These are phyloP conservation scores for Euphorbia schlechtendalii DNA, from an alignment of 441 rosid species.

Conservation along the genomic window DNA sequence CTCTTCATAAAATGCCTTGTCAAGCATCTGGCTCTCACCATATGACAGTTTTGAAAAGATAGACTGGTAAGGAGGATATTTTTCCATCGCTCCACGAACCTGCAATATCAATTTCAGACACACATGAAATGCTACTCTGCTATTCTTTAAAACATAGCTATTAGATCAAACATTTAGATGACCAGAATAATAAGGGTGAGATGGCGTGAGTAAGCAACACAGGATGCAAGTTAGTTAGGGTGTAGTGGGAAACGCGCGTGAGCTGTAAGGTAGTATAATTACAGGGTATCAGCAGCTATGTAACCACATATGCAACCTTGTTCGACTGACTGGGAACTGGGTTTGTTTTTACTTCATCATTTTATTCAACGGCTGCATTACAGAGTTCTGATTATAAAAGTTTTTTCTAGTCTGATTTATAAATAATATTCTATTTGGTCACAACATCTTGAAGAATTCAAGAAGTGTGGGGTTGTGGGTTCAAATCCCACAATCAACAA, in stretches of 20 bases:
- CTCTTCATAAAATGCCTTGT: slow-evolving; percentile 95
- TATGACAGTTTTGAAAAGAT: slow-evolving; percentile 76
- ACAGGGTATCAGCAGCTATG: too few species aligned
- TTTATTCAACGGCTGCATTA: not conserved
- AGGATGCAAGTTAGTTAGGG: not conserved
- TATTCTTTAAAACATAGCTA: too few species aligned
- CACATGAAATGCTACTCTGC: not conserved
- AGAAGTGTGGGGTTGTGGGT: too few species aligned
- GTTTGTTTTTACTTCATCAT: not conserved
- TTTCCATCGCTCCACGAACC: slow-evolving; percentile 93
- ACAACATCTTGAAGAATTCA: too few species aligned
- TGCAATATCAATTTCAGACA: slow-evolving; percentile 21
- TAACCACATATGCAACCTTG: not conserved
- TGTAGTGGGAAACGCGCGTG: not conserved
- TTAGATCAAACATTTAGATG: too few species aligned
- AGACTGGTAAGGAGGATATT: slow-evolving; percentile 87
- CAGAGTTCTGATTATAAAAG: too few species aligned
- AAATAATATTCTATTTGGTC: too few species aligned
- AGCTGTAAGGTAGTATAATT: not conserved
- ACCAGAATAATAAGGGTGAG: not conserved
- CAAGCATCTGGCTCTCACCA: slow-evolving; percentile 95
- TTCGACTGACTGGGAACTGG: not conserved
- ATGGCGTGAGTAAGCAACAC: not conserved
- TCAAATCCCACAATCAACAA: too few species aligned
- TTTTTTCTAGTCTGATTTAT: too few species aligned